phyloP scores from a whole-genome alignment of 2,329 filamentous ascomycete species.

The Fusarium multiceps region DNA sequence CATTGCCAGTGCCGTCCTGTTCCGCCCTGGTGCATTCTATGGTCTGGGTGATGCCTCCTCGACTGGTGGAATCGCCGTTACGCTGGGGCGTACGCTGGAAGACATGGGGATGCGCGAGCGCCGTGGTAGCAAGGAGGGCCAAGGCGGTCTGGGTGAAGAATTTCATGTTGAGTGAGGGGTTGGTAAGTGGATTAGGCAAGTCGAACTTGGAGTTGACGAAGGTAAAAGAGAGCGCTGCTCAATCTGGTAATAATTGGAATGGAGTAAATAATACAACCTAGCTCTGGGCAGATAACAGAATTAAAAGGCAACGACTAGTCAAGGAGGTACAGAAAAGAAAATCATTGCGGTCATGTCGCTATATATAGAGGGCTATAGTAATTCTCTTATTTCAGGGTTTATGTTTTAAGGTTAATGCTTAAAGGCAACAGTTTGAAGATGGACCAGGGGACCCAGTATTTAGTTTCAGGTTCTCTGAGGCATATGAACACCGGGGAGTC shows the following conservation, averaged over 20 bases:
- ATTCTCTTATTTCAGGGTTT: not conserved
- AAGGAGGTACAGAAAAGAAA: not conserved
- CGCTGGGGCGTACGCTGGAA: not conserved
- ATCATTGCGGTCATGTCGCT: not conserved
- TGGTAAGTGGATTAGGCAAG: not conserved
- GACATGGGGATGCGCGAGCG: not conserved
- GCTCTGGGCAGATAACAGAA: not conserved
- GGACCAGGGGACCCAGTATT: not conserved
- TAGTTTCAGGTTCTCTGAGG: not conserved
- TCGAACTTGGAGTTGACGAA: not conserved
- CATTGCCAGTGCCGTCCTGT: not conserved
- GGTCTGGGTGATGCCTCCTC: not conserved
- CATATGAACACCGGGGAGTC: not conserved
- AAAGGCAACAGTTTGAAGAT: not conserved
- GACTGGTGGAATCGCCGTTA: not conserved
- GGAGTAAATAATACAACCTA: fast-evolving
- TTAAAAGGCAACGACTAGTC: fast-evolving
- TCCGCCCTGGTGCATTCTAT: not conserved
- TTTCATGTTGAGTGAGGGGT: not conserved
- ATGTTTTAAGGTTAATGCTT: not conserved
- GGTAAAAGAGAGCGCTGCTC: not conserved
- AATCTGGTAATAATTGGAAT: not conserved
- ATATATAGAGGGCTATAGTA: not conserved
- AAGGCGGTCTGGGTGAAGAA: not conserved
- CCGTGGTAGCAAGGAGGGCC: not conserved